Conservation (phyloP, 2,329 filamentous ascomycete genomes). For the Penicillium nordicum region DNA sequence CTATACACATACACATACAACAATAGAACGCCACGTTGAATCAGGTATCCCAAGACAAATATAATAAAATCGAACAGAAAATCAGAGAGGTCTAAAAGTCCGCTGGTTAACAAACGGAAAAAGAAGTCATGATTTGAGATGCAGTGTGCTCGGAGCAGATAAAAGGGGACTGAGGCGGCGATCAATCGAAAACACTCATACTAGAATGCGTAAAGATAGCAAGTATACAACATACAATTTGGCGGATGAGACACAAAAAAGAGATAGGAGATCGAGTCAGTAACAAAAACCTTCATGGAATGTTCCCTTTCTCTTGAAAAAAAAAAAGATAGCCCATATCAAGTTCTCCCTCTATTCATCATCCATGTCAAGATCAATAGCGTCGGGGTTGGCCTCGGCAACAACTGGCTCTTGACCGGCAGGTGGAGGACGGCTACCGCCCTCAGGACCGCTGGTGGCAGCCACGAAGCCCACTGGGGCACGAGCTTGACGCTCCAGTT, state of each 20-base stretch:
- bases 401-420: constrained; percentile 30
- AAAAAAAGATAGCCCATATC: background rate
- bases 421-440: constrained; percentile 52
- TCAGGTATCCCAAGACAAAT: constrained; percentile 2
- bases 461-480: constrained; percentile 90
- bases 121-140: constrained; percentile 7
- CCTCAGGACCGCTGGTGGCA: constrained; percentile 70
- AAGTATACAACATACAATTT: constrained; percentile 11
- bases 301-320: background rate
- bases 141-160: constrained; percentile 6
- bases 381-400: constrained; percentile 71
- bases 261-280: constrained; percentile 7
- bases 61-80: background rate
- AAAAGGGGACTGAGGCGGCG: constrained; percentile 4
- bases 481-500: constrained; percentile 79
- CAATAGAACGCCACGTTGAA: background rate
- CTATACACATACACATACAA: constrained; percentile 5
- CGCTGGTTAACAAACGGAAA: background rate
- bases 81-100: background rate
- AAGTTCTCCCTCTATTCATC: constrained; percentile 25
- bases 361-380: constrained; percentile 67
- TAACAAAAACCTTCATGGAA: background rate
- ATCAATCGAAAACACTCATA: constrained; percentile 11
- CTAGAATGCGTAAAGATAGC: constrained; percentile 9
- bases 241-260: constrained; percentile 2